These are phyloP conservation scores for Gossypium laxum DNA, from an alignment of 441 rosid genomes.

Conservation along the genomic window DNA sequence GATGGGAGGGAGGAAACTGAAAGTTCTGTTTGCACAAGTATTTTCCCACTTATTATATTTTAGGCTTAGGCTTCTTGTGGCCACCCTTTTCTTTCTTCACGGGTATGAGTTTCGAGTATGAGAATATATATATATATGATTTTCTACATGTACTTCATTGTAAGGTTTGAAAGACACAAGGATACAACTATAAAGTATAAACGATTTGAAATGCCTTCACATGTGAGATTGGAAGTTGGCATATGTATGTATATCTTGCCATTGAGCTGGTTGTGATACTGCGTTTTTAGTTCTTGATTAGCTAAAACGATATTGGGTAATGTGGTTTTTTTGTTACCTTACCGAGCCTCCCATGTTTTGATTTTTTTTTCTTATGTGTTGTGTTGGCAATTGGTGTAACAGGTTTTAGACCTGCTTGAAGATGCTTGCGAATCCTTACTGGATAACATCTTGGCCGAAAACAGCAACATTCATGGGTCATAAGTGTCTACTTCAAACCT, in stretches of 20 bases:
- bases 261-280: not conserved
- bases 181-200: not conserved
- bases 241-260: not conserved
- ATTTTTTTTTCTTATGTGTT: not conserved
- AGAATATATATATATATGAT: not conserved
- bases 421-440: slow-evolving; percentile 85
- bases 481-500: slow-evolving; percentile 4
- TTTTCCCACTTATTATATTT: not conserved
- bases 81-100: not conserved
- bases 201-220: not conserved
- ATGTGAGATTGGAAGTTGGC: not conserved
- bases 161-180: not conserved
- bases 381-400: not conserved
- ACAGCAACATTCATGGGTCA: slow-evolving; percentile 14
- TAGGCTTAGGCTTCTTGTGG: not conserved
- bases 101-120: not conserved
- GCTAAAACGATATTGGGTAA: not conserved
- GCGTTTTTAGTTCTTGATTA: not conserved
- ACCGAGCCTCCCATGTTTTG: not conserved
- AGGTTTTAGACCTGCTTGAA: slow-evolving; percentile 82
- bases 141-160: not conserved
- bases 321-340: not conserved
- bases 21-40: not conserved
- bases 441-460: slow-evolving; percentile 50
- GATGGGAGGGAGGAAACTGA: not conserved